These are phyloP conservation scores for Daphne laureola DNA, from an alignment of 441 rosid genomes.

Conservation along the genomic window DNA sequence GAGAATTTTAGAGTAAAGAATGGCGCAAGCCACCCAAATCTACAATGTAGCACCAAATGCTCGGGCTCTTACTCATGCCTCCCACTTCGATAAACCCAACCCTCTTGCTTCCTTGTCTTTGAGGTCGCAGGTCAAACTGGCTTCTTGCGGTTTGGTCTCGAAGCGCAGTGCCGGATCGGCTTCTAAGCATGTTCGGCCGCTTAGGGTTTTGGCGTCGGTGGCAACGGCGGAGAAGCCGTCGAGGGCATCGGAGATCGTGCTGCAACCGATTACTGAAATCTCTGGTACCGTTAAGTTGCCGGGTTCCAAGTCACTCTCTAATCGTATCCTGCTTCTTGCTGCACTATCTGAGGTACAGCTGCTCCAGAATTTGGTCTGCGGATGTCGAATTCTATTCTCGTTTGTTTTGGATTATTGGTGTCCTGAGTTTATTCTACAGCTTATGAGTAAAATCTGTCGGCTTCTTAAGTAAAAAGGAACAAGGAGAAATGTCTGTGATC, in stretches of 20 bases:
- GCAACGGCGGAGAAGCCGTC: conserved; percentile 62
- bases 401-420: not conserved
- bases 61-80: conserved; percentile 20
- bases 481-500: no score
- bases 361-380: not conserved
- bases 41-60: conserved; percentile 32
- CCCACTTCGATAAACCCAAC: conserved; percentile 22
- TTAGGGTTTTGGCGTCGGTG: conserved; percentile 53
- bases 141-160: conserved; percentile 24
- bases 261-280: conserved; percentile 82
- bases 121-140: conserved; percentile 22
- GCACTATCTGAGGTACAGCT: conserved; percentile 75
- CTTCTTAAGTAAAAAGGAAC: no score
- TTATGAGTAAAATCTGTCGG: no score
- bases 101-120: conserved; percentile 28
- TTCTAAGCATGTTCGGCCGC: conserved; percentile 12
- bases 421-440: no score
- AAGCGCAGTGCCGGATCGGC: conserved; percentile 18
- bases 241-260: conserved; percentile 57
- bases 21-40: conserved; percentile 57
- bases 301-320: conserved; percentile 91
- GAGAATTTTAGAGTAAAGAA: conserved; percentile 12
- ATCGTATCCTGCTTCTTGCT: conserved; percentile 88
- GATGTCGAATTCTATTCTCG: not conserved
- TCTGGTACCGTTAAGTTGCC: conserved; percentile 80